Conservation (phyloP, 148 eudicot species). For the Camellia granthamiana region DNA sequence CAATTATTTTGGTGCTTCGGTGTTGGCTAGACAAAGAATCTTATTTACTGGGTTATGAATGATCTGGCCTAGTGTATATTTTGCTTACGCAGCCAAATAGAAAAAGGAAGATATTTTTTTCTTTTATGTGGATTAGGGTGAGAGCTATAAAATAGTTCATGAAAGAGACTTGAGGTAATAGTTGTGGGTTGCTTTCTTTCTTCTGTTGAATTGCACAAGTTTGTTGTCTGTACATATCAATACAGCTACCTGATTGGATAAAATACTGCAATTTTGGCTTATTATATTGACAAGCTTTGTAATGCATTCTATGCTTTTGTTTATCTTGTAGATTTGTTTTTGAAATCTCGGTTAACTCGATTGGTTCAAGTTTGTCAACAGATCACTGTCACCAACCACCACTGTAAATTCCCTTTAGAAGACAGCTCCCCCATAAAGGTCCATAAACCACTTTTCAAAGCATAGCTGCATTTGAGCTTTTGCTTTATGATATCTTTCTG, state of each 20-base stretch:
- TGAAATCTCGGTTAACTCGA: conserved; percentile 11
- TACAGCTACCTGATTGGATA: conserved; percentile 4
- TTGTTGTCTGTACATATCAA: conserved; percentile 17
- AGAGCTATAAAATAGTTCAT: neutral
- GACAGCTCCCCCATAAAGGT: conserved; percentile 16
- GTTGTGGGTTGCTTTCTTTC: conserved; percentile 8
- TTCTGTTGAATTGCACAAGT: neutral
- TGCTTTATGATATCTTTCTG: conserved; percentile 19
- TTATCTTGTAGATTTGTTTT: neutral
- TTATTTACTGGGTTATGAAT: neutral
- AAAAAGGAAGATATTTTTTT: neutral
- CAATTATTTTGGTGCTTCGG: neutral
- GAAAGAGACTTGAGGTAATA: neutral
- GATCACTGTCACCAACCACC: conserved; percentile 22
- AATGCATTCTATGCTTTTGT: conserved; percentile 9
- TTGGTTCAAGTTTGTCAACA: conserved; percentile 26
- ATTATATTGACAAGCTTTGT: neutral
- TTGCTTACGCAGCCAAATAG: neutral
- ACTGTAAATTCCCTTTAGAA: conserved; percentile 12
- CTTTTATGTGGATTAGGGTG: neutral
- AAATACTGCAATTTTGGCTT: conserved; percentile 3
- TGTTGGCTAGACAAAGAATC: neutral
- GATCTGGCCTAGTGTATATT: neutral
- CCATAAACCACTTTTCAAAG: conserved; percentile 20
- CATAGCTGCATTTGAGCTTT: conserved; percentile 21